Evolutionary conservation across 2,329 filamentous ascomycete species (phyloP).

Genomic region (Epichloe amarillans): DNA sequence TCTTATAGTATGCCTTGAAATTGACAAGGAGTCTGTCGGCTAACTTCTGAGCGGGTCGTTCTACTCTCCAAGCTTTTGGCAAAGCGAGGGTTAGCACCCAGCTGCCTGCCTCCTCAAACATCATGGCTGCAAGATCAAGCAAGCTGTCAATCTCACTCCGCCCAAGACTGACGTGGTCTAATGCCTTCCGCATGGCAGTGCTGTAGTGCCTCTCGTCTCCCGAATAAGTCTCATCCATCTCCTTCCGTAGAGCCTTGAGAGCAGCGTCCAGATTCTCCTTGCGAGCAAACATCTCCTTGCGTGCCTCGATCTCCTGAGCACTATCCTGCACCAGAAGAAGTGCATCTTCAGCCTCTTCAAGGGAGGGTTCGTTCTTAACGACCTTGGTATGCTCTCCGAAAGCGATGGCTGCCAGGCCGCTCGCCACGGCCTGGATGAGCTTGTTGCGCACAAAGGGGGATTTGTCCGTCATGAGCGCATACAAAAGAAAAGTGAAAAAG

Average conservation of each 20-base stretch:
- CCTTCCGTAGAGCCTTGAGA: slow-evolving; percentile 27
- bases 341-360: slow-evolving; percentile 22
- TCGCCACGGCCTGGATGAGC: slow-evolving; percentile 45
- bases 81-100: slow-evolving; percentile 29
- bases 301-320: slow-evolving; percentile 40
- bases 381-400: slow-evolving; percentile 45
- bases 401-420: slow-evolving; percentile 48
- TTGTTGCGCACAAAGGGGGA: slow-evolving; percentile 47
- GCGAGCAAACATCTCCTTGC: slow-evolving; percentile 49
- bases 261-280: slow-evolving; percentile 50
- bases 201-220: slow-evolving; percentile 25
- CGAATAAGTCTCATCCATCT: slow-evolving; percentile 29
- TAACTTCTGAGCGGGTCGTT: slow-evolving; percentile 22
- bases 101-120: slow-evolving; percentile 31
- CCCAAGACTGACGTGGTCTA: slow-evolving; percentile 26
- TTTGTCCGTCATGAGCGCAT: slow-evolving; percentile 45
- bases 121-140: slow-evolving; percentile 31
- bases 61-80: slow-evolving; percentile 28
- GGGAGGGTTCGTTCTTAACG: slow-evolving; percentile 24
- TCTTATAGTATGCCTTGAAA: slow-evolving; percentile 27
- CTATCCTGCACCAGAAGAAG: slow-evolving; percentile 30
- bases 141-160: slow-evolving; percentile 29
- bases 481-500: slow-evolving; percentile 43
- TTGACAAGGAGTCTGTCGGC: slow-evolving; percentile 22
- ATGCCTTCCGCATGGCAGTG: slow-evolving; percentile 29